Conservation (phyloP, 1,284 basidiomycete genomes). For the Boletellus sp. region DNA sequence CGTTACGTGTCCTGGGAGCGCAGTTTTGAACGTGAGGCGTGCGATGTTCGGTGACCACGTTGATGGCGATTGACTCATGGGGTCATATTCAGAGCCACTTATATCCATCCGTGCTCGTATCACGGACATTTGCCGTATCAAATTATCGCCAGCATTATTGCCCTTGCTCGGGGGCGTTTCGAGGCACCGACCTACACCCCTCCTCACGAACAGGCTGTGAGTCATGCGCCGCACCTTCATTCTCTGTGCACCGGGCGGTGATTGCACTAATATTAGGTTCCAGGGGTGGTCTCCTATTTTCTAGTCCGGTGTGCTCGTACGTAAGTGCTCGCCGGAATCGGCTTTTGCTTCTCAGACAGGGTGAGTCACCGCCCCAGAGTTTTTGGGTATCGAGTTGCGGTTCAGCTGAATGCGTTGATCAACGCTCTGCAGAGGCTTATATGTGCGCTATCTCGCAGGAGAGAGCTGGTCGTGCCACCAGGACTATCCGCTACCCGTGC, state of each 20-base stretch:
- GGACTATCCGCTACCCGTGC: conserved; percentile 16
- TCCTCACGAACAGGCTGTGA: conserved; percentile 9
- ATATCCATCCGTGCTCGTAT: conserved; percentile 23
- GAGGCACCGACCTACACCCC: conserved; percentile 5
- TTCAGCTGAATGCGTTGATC: background rate
- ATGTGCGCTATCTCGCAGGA: no score
- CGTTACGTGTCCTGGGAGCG: conserved; percentile 54
- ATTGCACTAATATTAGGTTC: conserved; percentile 30
- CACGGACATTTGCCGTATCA: conserved; percentile 31
- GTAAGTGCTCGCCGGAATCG: conserved; percentile 25
- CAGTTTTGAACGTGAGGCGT: conserved; percentile 41
- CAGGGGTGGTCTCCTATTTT: conserved; percentile 19
- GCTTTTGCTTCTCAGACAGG: conserved; percentile 27
- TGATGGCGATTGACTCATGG: conserved; percentile 5
- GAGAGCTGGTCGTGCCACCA: conserved; percentile 13
- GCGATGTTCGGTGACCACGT: conserved; percentile 20
- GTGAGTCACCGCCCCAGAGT: conserved; percentile 17
- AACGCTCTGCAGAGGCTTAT: no score
- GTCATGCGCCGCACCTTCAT: conserved; percentile 21
- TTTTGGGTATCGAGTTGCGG: conserved; percentile 20
- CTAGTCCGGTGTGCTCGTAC: conserved; percentile 22
- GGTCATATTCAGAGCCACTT: conserved; percentile 12
- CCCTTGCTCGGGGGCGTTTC: conserved; percentile 6
- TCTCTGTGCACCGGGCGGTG: conserved; percentile 32
- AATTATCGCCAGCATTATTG: conserved; percentile 22